Evolutionary conservation across 2,329 filamentous ascomycete species (phyloP).

Genomic region (Trichoderma sp.): DNA sequence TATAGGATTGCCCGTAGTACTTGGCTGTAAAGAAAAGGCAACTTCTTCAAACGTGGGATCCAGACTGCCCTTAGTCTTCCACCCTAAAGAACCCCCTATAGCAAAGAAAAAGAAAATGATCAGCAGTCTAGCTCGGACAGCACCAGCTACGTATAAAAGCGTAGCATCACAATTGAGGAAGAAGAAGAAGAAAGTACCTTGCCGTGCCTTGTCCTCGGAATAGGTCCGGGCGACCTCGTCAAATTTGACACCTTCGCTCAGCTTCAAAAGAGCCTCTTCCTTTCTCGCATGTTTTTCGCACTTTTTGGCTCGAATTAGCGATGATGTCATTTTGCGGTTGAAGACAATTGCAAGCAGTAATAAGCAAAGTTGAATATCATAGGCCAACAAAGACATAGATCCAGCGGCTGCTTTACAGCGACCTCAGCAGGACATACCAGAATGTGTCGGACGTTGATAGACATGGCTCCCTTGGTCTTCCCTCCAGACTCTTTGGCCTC

Average conservation of each 20-base stretch:
- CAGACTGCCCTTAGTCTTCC: constrained; percentile 70
- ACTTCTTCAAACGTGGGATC: constrained; percentile 72
- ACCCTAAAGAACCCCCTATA: constrained; percentile 70
- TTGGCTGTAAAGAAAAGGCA: constrained; percentile 70
- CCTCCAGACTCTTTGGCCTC: constrained; percentile 43
- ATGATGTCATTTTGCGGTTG: background rate
- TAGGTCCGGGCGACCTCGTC: constrained; percentile 74
- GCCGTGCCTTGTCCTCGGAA: constrained; percentile 76
- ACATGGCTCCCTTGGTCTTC: constrained; percentile 61
- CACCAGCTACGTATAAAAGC: too few species aligned
- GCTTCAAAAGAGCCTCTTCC: constrained; percentile 72
- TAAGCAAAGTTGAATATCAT: background rate
- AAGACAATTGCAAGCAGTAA: too few species aligned
- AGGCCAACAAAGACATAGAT: background rate
- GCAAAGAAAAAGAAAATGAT: background rate
- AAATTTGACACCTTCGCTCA: constrained; percentile 70
- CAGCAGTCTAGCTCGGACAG: background rate
- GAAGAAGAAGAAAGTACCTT: constrained; percentile 48
- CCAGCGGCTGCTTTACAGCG: background rate
- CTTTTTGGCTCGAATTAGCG: constrained; percentile 38
- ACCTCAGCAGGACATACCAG: constrained; percentile 47
- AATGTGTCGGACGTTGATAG: constrained; percentile 76
- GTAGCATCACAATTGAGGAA: too few species aligned
- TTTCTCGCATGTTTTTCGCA: constrained; percentile 80
- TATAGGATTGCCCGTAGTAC: constrained; percentile 66